These are phyloP conservation scores for Marasmius fiardii DNA, from an alignment of 1,284 basidiomycete species.

Conservation along the genomic window DNA sequence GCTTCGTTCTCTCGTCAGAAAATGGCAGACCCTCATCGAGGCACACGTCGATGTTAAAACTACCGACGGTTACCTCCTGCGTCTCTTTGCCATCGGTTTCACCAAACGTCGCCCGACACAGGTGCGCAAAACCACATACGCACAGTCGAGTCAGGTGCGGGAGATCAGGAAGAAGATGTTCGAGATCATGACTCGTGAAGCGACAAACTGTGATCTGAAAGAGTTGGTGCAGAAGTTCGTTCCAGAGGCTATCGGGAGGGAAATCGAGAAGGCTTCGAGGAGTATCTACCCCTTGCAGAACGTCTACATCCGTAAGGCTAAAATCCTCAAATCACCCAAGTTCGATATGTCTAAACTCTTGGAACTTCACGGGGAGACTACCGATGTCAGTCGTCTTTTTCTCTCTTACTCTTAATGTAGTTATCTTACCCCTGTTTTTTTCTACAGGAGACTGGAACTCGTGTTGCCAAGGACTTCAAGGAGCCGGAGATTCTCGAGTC, in stretches of 20 bases:
- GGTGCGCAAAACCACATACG: constrained; percentile 99
- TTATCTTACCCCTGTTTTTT: constrained; percentile 13
- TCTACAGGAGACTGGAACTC: constrained; percentile 81
- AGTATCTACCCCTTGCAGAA: constrained; percentile 98
- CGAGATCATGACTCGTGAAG: constrained; percentile 98
- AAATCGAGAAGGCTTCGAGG: constrained; percentile 98
- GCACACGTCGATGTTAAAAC: constrained; percentile 99
- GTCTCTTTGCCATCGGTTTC: constrained; percentile 99
- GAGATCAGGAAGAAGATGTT: constrained; percentile 99
- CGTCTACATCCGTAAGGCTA: constrained; percentile 97
- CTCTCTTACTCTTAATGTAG: constrained; percentile 4
- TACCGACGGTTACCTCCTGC: constrained; percentile 98
- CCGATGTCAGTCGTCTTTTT: constrained; percentile 62
- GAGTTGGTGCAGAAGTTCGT: constrained; percentile 99
- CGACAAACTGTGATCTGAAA: constrained; percentile 95
- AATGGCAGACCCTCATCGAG: constrained; percentile 99
- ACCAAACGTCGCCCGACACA: constrained; percentile 96
- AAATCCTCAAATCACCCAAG: constrained; percentile 97
- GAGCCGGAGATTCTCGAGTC: constrained; percentile 86
- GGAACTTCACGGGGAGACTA: constrained; percentile 93
- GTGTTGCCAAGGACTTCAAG: constrained; percentile 89
- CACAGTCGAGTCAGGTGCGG: constrained; percentile 91
- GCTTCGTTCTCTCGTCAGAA: constrained; percentile 98
- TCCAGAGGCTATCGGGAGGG: constrained; percentile 97
- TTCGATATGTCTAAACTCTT: constrained; percentile 94